Evolutionary conservation across 257 asterid genomes (phyloP).

Genomic region (Lycium barbarum): DNA sequence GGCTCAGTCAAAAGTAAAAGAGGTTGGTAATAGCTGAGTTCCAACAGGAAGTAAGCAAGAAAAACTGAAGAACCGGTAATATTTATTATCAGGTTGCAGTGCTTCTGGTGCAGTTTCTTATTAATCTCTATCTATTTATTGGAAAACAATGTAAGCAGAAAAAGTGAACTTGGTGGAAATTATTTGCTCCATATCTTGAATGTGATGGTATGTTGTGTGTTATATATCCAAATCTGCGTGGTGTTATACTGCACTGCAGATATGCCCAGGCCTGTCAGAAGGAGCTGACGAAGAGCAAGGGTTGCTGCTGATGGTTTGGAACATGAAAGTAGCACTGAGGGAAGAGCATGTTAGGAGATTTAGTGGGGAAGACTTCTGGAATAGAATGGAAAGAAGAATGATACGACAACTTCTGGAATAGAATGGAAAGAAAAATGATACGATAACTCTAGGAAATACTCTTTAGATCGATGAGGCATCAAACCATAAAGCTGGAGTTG

Average conservation of each 20-base stretch:
- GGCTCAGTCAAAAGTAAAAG: neutral
- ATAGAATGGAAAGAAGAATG: conserved; percentile 2
- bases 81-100: neutral
- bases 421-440: conserved; percentile 17
- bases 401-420: neutral
- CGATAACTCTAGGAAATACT: neutral
- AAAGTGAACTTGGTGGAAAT: conserved; percentile 22
- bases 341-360: conserved; percentile 15
- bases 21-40: conserved; percentile 12
- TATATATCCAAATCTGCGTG: conserved; percentile 15
- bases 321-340: neutral
- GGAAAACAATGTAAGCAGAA: neutral
- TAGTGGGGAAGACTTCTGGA: neutral
- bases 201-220: conserved; percentile 22
- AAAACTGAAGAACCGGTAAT: neutral
- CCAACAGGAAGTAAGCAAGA: conserved; percentile 2
- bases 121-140: conserved; percentile 2
- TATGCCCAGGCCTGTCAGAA: neutral
- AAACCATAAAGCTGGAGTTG: neutral
- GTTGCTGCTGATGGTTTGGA: conserved; percentile 2
- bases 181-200: conserved; percentile 22
- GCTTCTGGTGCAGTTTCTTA: conserved; percentile 29
- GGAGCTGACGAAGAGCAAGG: neutral
- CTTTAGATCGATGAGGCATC: conserved; percentile 12
- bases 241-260: neutral